Percentiles rank a stretch among this genome's conserved stretches.
Conservation (phyloP, 1,139 yeast genomes). For the Suhomyces anneliseae region DNA sequence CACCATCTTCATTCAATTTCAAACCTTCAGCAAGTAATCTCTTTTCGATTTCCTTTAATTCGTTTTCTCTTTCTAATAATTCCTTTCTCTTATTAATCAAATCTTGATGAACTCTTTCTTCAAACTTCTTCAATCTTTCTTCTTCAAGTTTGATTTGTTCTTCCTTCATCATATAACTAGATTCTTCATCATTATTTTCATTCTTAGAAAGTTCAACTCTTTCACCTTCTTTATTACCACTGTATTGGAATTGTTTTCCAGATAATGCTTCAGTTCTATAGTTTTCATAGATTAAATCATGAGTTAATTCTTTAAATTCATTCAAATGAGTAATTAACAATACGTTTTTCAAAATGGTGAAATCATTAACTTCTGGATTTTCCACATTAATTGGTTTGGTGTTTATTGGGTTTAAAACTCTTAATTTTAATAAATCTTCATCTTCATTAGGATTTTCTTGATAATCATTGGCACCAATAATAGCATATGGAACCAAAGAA, state of each 20-base stretch:
- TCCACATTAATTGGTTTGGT: constrained; percentile 49
- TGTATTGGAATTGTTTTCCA: constrained; percentile 48
- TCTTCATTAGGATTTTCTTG: constrained; percentile 33
- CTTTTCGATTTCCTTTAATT: constrained; percentile 78
- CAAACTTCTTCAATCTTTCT: constrained; percentile 75
- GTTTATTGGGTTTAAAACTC: constrained; percentile 37
- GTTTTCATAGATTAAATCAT: constrained; percentile 63
- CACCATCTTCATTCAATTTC: constrained; percentile 44
- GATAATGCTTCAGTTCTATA: constrained; percentile 69
- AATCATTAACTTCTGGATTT: constrained; percentile 60
- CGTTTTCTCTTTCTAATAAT: constrained; percentile 83
- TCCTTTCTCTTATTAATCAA: constrained; percentile 81
- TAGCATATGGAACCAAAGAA: constrained; percentile 41
- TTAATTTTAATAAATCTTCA: constrained; percentile 38
- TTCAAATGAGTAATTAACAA: constrained; percentile 75
- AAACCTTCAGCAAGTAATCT: constrained; percentile 62
- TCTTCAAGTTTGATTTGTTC: constrained; percentile 81
- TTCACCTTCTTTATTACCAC: constrained; percentile 21
- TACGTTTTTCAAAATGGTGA: constrained; percentile 63
- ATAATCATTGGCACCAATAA: constrained; percentile 46
- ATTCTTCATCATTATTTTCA: constrained; percentile 30
- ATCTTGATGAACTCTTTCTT: constrained; percentile 88
- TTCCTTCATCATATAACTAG: constrained; percentile 62
- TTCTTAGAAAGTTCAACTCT: constrained; percentile 13
- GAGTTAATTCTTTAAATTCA: constrained; percentile 71